Percentiles rank a stretch among this genome's conserved stretches.
These are phyloP conservation scores for Penicillium sp. DNA, from an alignment of 2,329 filamentous ascomycete species.

Conservation along the genomic window DNA sequence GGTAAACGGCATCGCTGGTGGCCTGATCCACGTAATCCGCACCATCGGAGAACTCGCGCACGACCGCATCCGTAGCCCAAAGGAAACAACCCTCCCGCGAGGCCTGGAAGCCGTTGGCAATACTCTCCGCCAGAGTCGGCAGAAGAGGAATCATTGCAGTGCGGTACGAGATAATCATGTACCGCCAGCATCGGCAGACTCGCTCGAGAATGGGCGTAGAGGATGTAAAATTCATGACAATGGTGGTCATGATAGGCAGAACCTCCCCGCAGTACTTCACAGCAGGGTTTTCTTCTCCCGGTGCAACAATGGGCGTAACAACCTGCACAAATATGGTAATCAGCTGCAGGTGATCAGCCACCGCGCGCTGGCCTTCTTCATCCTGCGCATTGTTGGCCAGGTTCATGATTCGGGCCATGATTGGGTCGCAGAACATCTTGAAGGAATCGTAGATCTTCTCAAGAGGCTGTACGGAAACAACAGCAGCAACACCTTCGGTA, in stretches of 20 bases:
- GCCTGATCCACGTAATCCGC: constrained; percentile 75
- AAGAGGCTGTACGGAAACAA: constrained; percentile 79
- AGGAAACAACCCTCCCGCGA: constrained; percentile 94
- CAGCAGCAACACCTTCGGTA: constrained; percentile 89
- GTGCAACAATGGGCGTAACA: constrained; percentile 69
- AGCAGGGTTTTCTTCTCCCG: constrained; percentile 74
- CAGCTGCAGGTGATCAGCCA: constrained; percentile 91
- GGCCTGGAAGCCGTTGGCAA: constrained; percentile 76
- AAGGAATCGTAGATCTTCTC: constrained; percentile 77
- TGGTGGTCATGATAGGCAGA: constrained; percentile 78
- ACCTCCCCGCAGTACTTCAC: constrained; percentile 97
- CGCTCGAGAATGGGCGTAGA: constrained; percentile 89
- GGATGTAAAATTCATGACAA: constrained; percentile 80
- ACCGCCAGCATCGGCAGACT: constrained; percentile 90
- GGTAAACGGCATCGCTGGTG: constrained; percentile 85
- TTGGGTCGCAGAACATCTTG: constrained; percentile 88
- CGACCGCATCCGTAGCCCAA: constrained; percentile 94
- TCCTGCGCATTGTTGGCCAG: constrained; percentile 82
- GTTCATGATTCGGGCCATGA: constrained; percentile 77
- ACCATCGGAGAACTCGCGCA: constrained; percentile 91
- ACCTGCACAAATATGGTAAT: constrained; percentile 85
- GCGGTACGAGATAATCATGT: constrained; percentile 94
- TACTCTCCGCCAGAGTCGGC: constrained; percentile 78
- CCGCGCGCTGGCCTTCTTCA: constrained; percentile 75
- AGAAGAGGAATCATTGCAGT: constrained; percentile 83